Percentiles rank a stretch among this genome's conserved stretches.
Conservation (phyloP, 768 basidiomycete species). For the Boletellus sp. region DNA sequence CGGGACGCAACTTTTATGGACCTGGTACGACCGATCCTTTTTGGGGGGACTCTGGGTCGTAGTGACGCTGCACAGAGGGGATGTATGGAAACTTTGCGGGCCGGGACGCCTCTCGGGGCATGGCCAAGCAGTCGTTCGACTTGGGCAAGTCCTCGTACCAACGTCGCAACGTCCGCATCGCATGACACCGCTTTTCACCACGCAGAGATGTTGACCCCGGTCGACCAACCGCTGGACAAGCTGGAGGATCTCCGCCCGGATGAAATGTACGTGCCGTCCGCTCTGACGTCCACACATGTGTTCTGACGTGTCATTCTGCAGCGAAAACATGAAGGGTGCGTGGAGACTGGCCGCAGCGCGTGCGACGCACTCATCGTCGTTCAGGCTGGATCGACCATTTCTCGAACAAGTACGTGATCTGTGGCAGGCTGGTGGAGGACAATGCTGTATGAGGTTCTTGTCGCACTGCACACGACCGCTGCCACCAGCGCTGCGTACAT, state of each 20-base stretch:
- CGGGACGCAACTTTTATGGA: conserved; percentile 89
- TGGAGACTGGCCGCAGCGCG: neutral
- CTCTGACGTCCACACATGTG: neutral
- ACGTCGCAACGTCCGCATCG: neutral
- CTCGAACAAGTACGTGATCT: conserved; percentile 86
- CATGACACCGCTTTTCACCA: neutral
- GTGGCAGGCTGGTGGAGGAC: conserved; percentile 85
- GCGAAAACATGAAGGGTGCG: conserved; percentile 88
- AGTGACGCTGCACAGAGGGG: conserved; percentile 53
- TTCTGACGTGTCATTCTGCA: conserved; percentile 28
- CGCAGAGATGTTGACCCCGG: conserved; percentile 84
- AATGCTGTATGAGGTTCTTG: conserved; percentile 37
- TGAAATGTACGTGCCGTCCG: conserved; percentile 64
- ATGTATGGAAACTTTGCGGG: conserved; percentile 99
- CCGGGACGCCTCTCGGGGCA: conserved; percentile 90
- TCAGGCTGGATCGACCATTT: conserved; percentile 94
- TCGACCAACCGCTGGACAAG: conserved; percentile 84
- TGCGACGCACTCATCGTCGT: neutral
- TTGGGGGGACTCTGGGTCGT: neutral
- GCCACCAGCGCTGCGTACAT: neutral
- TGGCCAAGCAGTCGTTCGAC: conserved; percentile 98
- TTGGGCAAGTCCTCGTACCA: conserved; percentile 49
- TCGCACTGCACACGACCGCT: neutral
- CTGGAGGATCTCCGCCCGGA: conserved; percentile 72
- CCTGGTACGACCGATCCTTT: conserved; percentile 57